Percentiles rank a stretch among this genome's conserved stretches.
Conservation (phyloP, 78 protist species). For the Dictyostelium brefeldianum region DNA sequence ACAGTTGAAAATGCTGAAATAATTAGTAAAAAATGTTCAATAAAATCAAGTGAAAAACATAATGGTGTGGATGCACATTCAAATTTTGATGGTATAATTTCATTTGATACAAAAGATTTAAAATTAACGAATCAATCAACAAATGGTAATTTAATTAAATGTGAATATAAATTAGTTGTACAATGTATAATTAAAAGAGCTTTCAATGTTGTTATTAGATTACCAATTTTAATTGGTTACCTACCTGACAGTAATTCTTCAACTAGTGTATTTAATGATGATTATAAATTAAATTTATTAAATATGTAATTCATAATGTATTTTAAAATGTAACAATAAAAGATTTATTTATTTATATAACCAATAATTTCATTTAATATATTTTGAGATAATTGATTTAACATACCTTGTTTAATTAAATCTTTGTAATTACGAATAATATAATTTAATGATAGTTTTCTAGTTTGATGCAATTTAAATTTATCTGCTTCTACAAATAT, state of each 20-base stretch:
- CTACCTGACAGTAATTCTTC: not conserved
- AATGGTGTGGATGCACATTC: constrained; percentile 3
- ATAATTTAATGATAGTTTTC: constrained; percentile 36
- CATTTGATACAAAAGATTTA: not conserved
- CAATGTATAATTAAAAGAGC: constrained; percentile 18
- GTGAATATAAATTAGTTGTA: not conserved
- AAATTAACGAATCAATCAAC: constrained; percentile 4
- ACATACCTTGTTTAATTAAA: not conserved
- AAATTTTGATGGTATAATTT: not conserved
- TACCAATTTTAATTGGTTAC: not conserved
- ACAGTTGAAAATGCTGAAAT: not conserved
- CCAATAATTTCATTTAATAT: constrained; percentile 5
- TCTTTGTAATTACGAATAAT: constrained; percentile 63
- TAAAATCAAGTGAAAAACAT: not conserved
- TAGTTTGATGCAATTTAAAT: constrained; percentile 30
- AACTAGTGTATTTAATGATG: not conserved
- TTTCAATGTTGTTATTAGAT: not conserved
- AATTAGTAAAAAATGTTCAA: not conserved
- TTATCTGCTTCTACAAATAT: constrained; percentile 58
- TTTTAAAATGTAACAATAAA: too few relatives aligned
- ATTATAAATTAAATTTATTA: not conserved
- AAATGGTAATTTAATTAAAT: constrained; percentile 23
- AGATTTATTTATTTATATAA: not conserved
- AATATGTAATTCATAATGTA: not conserved
- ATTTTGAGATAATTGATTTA: constrained; percentile 1